Conservation (phyloP, 345 rosid species). For the Raphanus raphanistrum region DNA sequence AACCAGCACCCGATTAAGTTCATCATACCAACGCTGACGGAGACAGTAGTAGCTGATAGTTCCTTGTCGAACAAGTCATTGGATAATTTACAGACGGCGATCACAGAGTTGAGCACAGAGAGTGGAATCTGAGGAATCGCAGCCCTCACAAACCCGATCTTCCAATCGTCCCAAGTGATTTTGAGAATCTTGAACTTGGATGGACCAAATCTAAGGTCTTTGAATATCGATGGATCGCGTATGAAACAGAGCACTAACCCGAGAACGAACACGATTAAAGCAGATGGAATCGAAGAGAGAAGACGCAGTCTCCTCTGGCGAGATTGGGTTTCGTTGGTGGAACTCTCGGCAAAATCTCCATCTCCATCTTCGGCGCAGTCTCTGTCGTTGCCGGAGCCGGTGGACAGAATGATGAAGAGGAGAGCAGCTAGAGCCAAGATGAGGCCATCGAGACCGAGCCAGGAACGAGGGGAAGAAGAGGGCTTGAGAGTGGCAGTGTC, state of each 20-base stretch:
- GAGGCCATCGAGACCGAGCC: conserved; percentile 83
- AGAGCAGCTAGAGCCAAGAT: conserved; percentile 59
- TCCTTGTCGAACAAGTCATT: conserved; percentile 70
- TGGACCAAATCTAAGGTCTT: conserved; percentile 64
- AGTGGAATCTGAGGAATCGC: conserved; percentile 90
- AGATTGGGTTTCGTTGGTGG: not conserved
- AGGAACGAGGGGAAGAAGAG: conserved; percentile 59
- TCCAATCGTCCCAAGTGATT: conserved; percentile 88
- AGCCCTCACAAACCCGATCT: conserved; percentile 69
- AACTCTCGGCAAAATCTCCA: not conserved
- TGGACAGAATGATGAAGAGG: conserved; percentile 57
- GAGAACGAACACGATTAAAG: conserved; percentile 48
- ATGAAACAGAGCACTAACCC: conserved; percentile 19
- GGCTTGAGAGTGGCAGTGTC: conserved; percentile 62
- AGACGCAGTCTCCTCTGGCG: conserved; percentile 47
- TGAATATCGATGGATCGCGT: not conserved
- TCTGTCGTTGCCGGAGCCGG: conserved; percentile 58
- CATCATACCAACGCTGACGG: conserved; percentile 75
- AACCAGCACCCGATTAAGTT: conserved; percentile 88
- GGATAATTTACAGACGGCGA: conserved; percentile 79
- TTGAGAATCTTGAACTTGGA: conserved; percentile 52
- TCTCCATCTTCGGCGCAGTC: not conserved
- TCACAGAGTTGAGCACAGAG: conserved; percentile 74
- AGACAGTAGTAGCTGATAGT: conserved; percentile 67
- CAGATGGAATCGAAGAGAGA: conserved; percentile 66